Percentiles rank a stretch among this genome's conserved stretches.
Conservation (phyloP, 2,329 filamentous ascomycete genomes). For the Colletotrichum sp. region DNA sequence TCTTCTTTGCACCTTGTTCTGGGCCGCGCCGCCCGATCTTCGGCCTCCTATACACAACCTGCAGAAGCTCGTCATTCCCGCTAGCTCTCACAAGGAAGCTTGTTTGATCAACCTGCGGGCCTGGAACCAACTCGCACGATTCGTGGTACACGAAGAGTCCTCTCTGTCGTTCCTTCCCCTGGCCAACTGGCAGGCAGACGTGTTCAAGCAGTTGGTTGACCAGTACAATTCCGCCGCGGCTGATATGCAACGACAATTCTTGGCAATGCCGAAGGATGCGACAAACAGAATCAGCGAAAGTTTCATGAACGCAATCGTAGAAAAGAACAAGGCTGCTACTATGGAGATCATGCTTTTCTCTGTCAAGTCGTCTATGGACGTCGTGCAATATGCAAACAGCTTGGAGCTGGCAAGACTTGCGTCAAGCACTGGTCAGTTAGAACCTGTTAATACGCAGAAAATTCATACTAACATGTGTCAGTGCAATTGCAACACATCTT, state of each 20-base stretch:
- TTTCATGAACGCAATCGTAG: slow-evolving; percentile 54
- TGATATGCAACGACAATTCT: slow-evolving; percentile 61
- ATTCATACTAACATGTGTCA: slow-evolving; percentile 25
- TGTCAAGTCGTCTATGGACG: slow-evolving; percentile 54
- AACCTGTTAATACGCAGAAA: not conserved
- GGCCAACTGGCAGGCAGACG: slow-evolving; percentile 55
- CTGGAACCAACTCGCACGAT: slow-evolving; percentile 67
- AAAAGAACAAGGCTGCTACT: slow-evolving; percentile 56
- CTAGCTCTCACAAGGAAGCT: slow-evolving; percentile 69
- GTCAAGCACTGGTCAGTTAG: slow-evolving; percentile 47
- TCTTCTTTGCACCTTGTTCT: slow-evolving; percentile 70
- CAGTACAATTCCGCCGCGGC: slow-evolving; percentile 62
- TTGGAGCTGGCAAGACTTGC: slow-evolving; percentile 54
- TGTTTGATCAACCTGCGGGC: slow-evolving; percentile 68
- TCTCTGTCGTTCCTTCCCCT: slow-evolving; percentile 55
- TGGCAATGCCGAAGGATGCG: slow-evolving; percentile 52
- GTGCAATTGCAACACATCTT: slow-evolving; percentile 59
- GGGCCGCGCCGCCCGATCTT: slow-evolving; percentile 61
- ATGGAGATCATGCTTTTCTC: slow-evolving; percentile 59
- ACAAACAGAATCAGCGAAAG: slow-evolving; percentile 47
- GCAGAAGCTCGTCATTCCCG: slow-evolving; percentile 63
- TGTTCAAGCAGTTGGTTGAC: slow-evolving; percentile 62
- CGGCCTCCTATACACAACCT: slow-evolving; percentile 60
- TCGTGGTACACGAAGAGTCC: slow-evolving; percentile 48
- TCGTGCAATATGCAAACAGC: slow-evolving; percentile 50